Evolutionary conservation across 768 basidiomycete species (phyloP), one percentile per base, ranked within the genome.

Genomic region (Tricholoma furcatifolium): DNA sequence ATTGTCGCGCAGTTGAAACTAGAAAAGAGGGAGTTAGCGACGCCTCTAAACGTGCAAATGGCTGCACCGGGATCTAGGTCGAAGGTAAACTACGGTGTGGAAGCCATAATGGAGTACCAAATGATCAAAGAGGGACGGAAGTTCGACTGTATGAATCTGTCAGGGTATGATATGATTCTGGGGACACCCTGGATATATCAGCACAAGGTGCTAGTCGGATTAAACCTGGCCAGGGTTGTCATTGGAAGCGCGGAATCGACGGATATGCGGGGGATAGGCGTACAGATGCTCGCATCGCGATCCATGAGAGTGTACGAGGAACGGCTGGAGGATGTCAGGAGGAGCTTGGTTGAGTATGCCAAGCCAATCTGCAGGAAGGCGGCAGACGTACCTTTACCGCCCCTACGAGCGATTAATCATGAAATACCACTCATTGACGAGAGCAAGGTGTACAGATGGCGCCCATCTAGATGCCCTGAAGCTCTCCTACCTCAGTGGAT

Each of bases 1-100:
- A 20, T 76, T 1, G 70, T 65, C 0, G 66, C 74, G 46, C 76
- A 78, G 55, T 51, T 77, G 2, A 59, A 62, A 1, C 24, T 72
- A 0, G 51, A 60, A 38, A 17, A 20, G 12, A 40, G 21, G 4
- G 30, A 46, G 14, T 21, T 55, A 3, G 14, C 0, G 0, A 40
- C 30, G 27, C 35, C 49, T 6, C n/a, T n/a, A n/a, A n/a, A n/a
- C n/a, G n/a, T n/a, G n/a, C n/a, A n/a, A n/a, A n/a, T n/a, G n/a
- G n/a, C n/a, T n/a, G n/a, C n/a, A n/a, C n/a, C n/a, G n/a, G n/a
- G n/a, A n/a, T n/a, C n/a, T n/a, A n/a, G n/a, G 20, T 55, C 31
- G n/a, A n/a, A n/a, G n/a, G n/a, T n/a, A n/a, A n/a, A n/a, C n/a
- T n/a, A n/a, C n/a, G n/a, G 34, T 35, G 34, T 35, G 8, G 34